Percentiles rank a stretch among this genome's conserved stretches.
These are phyloP conservation scores for Posidonia australis DNA, from an alignment of 106 monocot genomes.

Conservation along the genomic window DNA sequence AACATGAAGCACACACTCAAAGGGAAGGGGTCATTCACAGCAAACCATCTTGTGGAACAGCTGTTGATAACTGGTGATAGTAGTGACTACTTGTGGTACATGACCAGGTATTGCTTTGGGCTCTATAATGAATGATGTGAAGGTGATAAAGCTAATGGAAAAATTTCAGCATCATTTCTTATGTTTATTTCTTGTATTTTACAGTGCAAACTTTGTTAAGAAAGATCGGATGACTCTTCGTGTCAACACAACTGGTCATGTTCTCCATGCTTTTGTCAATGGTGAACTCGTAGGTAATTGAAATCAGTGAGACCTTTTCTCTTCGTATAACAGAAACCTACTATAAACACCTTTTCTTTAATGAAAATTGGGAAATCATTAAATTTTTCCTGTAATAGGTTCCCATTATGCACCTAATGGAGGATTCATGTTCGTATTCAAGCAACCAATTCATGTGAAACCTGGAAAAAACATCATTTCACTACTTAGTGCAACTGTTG, in stretches of 20 bases:
- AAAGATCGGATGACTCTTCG: conserved; percentile 29
- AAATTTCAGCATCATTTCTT: background rate
- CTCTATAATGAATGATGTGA: background rate
- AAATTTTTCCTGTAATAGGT: conserved; percentile 13
- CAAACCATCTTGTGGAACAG: conserved; percentile 43
- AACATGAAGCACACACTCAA: conserved; percentile 7
- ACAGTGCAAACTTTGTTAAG: background rate
- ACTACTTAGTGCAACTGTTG: conserved; percentile 67
- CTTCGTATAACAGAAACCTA: background rate
- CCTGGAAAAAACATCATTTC: conserved; percentile 45
- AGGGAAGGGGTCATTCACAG: conserved; percentile 14
- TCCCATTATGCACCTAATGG: conserved; percentile 36
- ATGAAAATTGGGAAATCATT: background rate
- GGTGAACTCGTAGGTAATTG: conserved; percentile 22
- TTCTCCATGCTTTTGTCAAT: conserved; percentile 61
- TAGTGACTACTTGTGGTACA: conserved; percentile 86
- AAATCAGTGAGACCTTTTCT: background rate
- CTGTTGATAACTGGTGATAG: conserved; percentile 26
- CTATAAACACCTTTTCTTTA: background rate
- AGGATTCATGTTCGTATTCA: conserved; percentile 31
- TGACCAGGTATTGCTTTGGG: conserved; percentile 39
- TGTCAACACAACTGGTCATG: conserved; percentile 48
- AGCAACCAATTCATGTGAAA: conserved; percentile 10
- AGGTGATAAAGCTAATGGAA: background rate
- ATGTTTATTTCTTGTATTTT: background rate